Evolutionary conservation across 192 early-diverging fungal genomes (phyloP), one percentile per base, ranked within the genome.

Genomic region (Coemansia sp.): DNA sequence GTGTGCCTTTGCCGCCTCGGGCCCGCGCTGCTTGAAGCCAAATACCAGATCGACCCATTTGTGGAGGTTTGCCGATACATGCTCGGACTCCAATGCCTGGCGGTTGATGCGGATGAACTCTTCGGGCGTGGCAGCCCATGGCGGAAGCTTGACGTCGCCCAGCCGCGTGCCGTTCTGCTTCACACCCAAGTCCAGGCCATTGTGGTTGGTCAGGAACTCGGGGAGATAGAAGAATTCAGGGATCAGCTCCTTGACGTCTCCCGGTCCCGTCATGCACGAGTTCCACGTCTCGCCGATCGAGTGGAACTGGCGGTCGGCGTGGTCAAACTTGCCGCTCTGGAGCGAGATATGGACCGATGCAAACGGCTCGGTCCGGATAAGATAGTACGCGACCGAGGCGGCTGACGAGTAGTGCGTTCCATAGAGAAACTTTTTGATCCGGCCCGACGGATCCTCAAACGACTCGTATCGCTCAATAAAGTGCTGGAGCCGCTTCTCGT

Each of bases 401-500:
- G 94, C 87, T 5, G 91, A 95, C 1, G 89, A 92, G 63, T 97
- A 97, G 59, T 97, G 94, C 8, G 92, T 93, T n/a, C 92, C 94
- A 60, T 97, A 97, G 42, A 91, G 89, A 67, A 94, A 94, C 32
- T 74, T 74, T 38, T 77, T 72, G 40, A 77, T 60, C 9, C 47
- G 67, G 18, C 79, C 73, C 6, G 49, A 45, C 1, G 84, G 84
- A 44, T 86, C 84, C 54, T 84, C 82, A 54, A 82, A 84, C 5
- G 72, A 49, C 47, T 77, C 53, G 62, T 76, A 81, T 9, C 82
- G 54, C 48, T 84, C 81, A 14, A 80, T 49, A 53, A 67, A 62
- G 14, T 64, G 61, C 2, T 35, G 26, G 37, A 72, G 40, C 9
- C 68, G 62, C 37, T 56, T 59, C 4, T 78, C 69, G 25, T 88